Percentiles rank a stretch among this genome's conserved stretches.
Conservation (phyloP, 108 stramenopile genomes). For the Cyclostephanos invisitatus region DNA sequence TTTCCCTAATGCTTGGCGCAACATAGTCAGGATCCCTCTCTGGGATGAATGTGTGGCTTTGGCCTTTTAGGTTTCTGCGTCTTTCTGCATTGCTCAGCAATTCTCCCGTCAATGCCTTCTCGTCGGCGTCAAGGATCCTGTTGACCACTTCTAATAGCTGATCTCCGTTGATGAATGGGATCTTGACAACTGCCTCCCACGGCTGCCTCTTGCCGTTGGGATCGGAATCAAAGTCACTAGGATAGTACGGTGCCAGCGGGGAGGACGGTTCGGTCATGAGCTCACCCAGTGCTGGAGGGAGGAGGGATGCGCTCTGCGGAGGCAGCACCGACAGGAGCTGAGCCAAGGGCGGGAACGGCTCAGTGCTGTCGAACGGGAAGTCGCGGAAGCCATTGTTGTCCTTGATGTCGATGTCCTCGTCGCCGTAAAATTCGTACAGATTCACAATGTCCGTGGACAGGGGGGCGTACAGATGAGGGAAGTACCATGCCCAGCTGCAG, state of each 20-base stretch:
- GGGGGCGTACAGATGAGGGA: conserved; percentile 94
- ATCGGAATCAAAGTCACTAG: conserved; percentile 77
- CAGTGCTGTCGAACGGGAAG: conserved; percentile 66
- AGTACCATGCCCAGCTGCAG: conserved; percentile 96
- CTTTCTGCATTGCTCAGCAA: conserved; percentile 72
- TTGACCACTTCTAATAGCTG: conserved; percentile 78
- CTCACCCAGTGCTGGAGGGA: conserved; percentile 85
- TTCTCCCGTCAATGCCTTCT: conserved; percentile 34
- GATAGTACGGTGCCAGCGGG: conserved; percentile 90
- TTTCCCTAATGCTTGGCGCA: not conserved
- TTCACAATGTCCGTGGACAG: conserved; percentile 94
- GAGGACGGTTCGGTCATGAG: conserved; percentile 91
- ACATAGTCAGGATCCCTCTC: conserved; percentile 31
- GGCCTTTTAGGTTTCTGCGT: conserved; percentile 68
- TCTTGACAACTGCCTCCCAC: conserved; percentile 97
- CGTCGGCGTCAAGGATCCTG: conserved; percentile 61
- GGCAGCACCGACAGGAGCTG: conserved; percentile 97
- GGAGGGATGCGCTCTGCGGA: conserved; percentile 84
- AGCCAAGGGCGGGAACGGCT: conserved; percentile 90
- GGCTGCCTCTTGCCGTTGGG: conserved; percentile 89
- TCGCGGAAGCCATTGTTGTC: conserved; percentile 73
- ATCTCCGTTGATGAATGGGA: conserved; percentile 95
- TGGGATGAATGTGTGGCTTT: conserved; percentile 55
- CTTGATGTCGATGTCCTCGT: conserved; percentile 45
- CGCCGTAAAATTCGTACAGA: conserved; percentile 73